Base-by-base conservation (phyloP, 2,329 filamentous ascomycete genomes). In the Trichoderma sp. region DNA sequence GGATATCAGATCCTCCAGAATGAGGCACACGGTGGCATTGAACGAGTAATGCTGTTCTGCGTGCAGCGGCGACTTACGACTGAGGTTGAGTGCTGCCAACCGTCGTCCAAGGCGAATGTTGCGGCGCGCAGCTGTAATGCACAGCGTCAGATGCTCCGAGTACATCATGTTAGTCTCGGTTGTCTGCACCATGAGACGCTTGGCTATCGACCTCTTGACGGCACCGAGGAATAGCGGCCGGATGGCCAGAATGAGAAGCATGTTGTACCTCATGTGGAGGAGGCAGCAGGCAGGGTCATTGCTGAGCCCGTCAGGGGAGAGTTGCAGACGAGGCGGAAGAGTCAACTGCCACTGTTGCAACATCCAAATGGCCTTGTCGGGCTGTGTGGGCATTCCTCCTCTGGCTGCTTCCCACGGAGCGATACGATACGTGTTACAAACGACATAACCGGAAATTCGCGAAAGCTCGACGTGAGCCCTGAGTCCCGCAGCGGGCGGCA, bases 261-360 rank as follows among this genome's bases (percentile, higher is more conserved):
- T 78, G 73, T 87, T 86, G 75, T 84, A 82, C 67, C 79, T 78
- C 85, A 87, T 86, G 72, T 87, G 85, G 57, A 87, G 76, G 55
- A 82, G 77, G 75, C 82, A 84, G 67, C 79, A 78, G 7, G 83
- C 81, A 23, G 84, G 81, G 73, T 86, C 84, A 28, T 76, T 76
- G 72, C 80, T 81, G 39, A 80, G 71, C 2, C 77, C 78, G 26
- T 80, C 77, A 3, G 79, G 77, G 6, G 77, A 78, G 34, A 85
- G 78, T 63, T 80, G 80, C 3, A 87, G 76, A 3, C 77, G 73
- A 2, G 77, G 71, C 0, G 84, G 83, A 0, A 87, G 77, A 9
- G 76, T 77, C 8, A 77, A 70, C 6, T 76, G 76, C 85, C 85
- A 87, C 17, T 77, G 76, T 4, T 81, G 76, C n/a, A 87, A 79